Conservation (phyloP, 2,329 filamentous ascomycete species). For the Claviceps quebecensis region DNA sequence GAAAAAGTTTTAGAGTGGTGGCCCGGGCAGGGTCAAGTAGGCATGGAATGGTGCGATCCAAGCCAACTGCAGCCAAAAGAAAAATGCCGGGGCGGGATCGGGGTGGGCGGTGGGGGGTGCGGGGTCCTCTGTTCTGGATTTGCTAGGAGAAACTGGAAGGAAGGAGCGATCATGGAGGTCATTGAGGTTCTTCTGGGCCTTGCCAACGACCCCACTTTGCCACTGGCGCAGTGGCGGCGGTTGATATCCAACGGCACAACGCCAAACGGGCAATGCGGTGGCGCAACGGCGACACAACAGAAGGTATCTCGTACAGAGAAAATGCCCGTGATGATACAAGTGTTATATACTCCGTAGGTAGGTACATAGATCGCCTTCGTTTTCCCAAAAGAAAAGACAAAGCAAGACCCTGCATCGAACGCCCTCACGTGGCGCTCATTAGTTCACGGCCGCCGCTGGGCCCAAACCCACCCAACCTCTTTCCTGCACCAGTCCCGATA, state of each 20-base stretch:
- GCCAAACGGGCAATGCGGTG: too few relatives aligned
- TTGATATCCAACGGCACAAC: background rate
- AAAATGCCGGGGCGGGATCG: constrained; percentile 1
- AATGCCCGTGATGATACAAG: too few relatives aligned
- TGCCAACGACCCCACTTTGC: background rate
- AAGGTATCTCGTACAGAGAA: too few relatives aligned
- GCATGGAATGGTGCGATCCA: constrained; percentile 1
- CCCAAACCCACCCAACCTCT: too few relatives aligned
- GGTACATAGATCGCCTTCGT: too few relatives aligned
- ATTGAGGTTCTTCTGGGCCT: background rate
- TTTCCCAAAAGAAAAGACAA: background rate
- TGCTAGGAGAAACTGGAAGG: background rate
- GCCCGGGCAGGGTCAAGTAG: background rate
- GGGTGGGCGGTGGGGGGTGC: background rate
- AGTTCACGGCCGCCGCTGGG: too few relatives aligned
- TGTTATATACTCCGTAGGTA: too few relatives aligned
- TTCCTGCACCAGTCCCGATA: background rate
- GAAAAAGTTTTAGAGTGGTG: background rate
- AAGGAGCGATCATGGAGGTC: background rate
- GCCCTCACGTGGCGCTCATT: too few relatives aligned
- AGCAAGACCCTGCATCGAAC: background rate
- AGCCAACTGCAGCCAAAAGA: background rate
- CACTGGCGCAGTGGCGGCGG: background rate
- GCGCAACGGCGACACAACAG: background rate
- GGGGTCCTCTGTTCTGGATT: background rate